Evolutionary conservation across 306 rosid genomes (phyloP).

Genomic region (Datisca glomerata): DNA sequence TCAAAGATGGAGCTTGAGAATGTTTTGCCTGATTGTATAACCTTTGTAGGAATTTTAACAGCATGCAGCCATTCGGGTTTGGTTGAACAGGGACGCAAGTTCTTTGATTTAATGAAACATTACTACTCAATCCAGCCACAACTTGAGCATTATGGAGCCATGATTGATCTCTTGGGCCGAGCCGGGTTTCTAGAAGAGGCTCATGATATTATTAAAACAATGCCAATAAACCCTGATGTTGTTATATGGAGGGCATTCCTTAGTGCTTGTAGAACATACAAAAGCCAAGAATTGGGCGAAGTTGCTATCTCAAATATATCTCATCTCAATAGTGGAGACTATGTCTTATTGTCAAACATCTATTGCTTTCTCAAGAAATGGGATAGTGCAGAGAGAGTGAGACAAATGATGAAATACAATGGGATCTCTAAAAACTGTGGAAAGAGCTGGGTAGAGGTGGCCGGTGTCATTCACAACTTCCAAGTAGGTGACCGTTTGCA

Average conservation of each 20-base stretch:
- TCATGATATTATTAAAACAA: conserved; percentile 27
- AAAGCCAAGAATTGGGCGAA: conserved; percentile 45
- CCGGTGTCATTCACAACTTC: conserved; percentile 35
- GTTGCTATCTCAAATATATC: conserved; percentile 48
- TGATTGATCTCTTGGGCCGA: conserved; percentile 66
- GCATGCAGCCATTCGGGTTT: conserved; percentile 63
- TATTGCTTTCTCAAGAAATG: conserved; percentile 58
- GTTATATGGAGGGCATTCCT: conserved; percentile 61
- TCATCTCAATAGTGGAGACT: conserved; percentile 48
- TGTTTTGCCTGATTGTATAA: conserved; percentile 42
- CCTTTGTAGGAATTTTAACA: conserved; percentile 50
- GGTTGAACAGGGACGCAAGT: conserved; percentile 41
- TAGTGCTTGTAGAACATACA: conserved; percentile 48
- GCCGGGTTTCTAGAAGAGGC: conserved; percentile 57
- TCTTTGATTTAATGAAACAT: conserved; percentile 42
- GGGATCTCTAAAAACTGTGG: conserved; percentile 50
- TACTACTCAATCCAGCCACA: conserved; percentile 39
- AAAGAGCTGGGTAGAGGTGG: conserved; percentile 60
- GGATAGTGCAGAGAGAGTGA: conserved; percentile 52
- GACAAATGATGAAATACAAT: conserved; percentile 34
- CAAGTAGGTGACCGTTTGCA: conserved; percentile 49
- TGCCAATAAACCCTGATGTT: conserved; percentile 60
- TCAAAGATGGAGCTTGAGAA: conserved; percentile 44
- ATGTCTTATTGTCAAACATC: conserved; percentile 52
- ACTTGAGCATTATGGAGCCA: conserved; percentile 60